phyloP scores from a whole-genome alignment of 192 early-diverging fungal species.

The Backusella australiensis region DNA sequence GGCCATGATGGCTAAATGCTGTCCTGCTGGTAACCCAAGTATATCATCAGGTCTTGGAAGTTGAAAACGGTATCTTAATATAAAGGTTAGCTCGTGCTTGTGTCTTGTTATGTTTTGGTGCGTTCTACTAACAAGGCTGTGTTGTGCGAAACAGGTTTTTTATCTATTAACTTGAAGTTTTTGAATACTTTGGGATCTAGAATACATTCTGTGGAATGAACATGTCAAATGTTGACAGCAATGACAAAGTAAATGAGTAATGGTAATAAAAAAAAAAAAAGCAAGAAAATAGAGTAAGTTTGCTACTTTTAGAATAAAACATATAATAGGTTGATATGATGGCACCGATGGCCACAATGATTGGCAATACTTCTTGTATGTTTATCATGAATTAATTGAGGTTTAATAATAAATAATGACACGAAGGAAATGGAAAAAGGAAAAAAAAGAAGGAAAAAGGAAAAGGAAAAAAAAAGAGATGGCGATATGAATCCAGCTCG shows the following conservation, averaged over 20 bases:
- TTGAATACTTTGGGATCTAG: constrained; percentile 71
- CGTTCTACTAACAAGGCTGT: constrained; percentile 67
- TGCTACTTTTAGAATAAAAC: not conserved
- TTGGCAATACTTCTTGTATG: not conserved
- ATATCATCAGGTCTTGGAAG: constrained; percentile 62
- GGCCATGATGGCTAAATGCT: constrained; percentile 90
- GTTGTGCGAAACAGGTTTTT: constrained; percentile 76
- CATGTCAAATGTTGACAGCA: not conserved
- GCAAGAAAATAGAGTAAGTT: not conserved
- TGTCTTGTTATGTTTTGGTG: too few species aligned
- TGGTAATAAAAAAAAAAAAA: not conserved
- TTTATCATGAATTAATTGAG: not conserved
- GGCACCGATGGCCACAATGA: not conserved
- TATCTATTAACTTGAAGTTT: constrained; percentile 77
- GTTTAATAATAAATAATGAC: not conserved
- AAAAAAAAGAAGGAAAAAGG: not conserved
- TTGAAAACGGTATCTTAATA: constrained; percentile 72
- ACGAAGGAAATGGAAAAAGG: not conserved
- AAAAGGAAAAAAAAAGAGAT: not conserved
- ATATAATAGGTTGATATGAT: not conserved
- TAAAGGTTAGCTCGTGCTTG: not conserved
- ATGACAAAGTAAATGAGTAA: not conserved
- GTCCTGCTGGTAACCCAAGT: constrained; percentile 88
- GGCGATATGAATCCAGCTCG: not conserved
- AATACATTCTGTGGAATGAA: constrained; percentile 41